A percentile compares a stretch with the other conserved stretches of the same genome.
phyloP scores from a whole-genome alignment of 768 basidiomycete species.

The Strobilomyces confusus region DNA sequence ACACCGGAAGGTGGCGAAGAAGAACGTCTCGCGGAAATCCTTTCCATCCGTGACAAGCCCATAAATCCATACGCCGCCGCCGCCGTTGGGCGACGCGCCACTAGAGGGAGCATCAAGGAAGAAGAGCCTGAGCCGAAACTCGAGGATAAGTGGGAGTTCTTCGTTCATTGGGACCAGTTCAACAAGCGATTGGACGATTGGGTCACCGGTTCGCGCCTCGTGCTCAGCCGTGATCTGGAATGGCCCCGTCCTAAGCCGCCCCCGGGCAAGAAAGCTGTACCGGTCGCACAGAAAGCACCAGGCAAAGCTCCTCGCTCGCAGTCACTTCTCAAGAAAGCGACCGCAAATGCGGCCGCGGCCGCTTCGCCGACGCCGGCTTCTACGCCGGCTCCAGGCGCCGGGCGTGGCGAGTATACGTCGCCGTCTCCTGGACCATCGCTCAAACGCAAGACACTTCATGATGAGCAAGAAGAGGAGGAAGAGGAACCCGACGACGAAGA shows the following conservation, averaged over 20 bases:
- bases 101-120: conserved; percentile 37
- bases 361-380: conserved; percentile 59
- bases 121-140: conserved; percentile 52
- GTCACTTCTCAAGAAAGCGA: conserved; percentile 65
- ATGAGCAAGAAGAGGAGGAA: conserved; percentile 63
- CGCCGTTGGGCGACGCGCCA: conserved; percentile 33
- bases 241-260: conserved; percentile 88
- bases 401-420: conserved; percentile 38
- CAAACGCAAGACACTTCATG: conserved; percentile 67
- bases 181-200: conserved; percentile 99
- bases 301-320: conserved; percentile 60
- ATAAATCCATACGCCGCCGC: conserved; percentile 48
- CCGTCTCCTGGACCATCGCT: conserved; percentile 58
- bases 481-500: conserved; percentile 49
- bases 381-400: conserved; percentile 34
- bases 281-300: conserved; percentile 48
- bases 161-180: conserved; percentile 98
- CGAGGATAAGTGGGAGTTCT: conserved; percentile 87
- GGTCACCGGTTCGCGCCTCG: conserved; percentile 84
- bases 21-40: conserved; percentile 92
- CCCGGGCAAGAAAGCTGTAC: conserved; percentile 50
- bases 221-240: conserved; percentile 83
- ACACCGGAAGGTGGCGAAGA: conserved; percentile 70
- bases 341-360: conserved; percentile 62
- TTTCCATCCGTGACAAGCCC: conserved; percentile 90